Evolutionary conservation across 768 basidiomycete genomes (phyloP).

Genomic region (Termitomyces sp.): DNA sequence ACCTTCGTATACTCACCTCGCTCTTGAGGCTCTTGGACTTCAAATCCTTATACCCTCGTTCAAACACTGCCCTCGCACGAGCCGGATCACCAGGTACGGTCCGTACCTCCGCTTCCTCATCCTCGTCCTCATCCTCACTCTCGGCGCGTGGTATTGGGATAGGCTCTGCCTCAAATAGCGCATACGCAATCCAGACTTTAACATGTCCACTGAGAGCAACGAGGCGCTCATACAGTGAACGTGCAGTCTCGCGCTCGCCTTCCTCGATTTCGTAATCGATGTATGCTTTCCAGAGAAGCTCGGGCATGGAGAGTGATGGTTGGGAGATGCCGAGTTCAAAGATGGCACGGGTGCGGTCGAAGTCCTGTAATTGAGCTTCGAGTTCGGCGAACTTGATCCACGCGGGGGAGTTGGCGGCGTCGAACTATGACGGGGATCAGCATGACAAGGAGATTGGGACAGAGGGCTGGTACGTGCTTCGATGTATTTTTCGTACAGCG

Average conservation of each 20-base stretch:
- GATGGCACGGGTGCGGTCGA: slow-evolving; percentile 84
- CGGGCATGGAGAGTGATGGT: slow-evolving; percentile 87
- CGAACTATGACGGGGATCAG: slow-evolving; percentile 43
- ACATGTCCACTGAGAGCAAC: slow-evolving; percentile 84
- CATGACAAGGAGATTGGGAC: background rate
- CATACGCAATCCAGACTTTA: slow-evolving; percentile 97
- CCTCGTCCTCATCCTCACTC: slow-evolving; percentile 63
- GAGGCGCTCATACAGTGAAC: slow-evolving; percentile 86
- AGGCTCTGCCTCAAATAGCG: slow-evolving; percentile 82
- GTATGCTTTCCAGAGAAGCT: slow-evolving; percentile 90
- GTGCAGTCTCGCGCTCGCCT: slow-evolving; percentile 80
- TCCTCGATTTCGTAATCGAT: slow-evolving; percentile 96
- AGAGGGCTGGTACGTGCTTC: slow-evolving; percentile 47
- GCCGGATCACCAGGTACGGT: slow-evolving; percentile 67
- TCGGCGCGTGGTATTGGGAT: slow-evolving; percentile 59
- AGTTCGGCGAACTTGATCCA: slow-evolving; percentile 97
- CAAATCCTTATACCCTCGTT: slow-evolving; percentile 83
- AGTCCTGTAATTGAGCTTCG: slow-evolving; percentile 82
- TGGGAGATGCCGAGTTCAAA: slow-evolving; percentile 90
- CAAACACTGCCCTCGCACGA: slow-evolving; percentile 74
- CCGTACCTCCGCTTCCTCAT: slow-evolving; percentile 54
- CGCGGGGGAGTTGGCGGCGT: slow-evolving; percentile 84
- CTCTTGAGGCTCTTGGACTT: slow-evolving; percentile 78
- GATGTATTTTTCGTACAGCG: slow-evolving; percentile 89
- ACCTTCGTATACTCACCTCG: slow-evolving; percentile 51